Conservation (phyloP, 2,329 filamentous ascomycete genomes). For the Rosellinia necatrix region DNA sequence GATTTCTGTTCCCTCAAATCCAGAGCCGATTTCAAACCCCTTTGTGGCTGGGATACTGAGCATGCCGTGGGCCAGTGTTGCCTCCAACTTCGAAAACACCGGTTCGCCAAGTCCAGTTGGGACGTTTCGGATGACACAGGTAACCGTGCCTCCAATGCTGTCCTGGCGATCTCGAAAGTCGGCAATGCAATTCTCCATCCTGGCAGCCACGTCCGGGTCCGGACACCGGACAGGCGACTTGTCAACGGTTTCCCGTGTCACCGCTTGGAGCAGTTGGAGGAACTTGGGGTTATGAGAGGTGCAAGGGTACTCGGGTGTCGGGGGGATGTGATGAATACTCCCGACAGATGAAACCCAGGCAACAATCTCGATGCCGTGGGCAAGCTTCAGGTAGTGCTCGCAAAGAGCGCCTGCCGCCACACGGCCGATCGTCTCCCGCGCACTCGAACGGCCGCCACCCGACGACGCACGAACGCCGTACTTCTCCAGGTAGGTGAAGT, state of each 20-base stretch:
- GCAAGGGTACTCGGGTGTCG: conserved; percentile 15
- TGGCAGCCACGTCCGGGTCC: conserved; percentile 59
- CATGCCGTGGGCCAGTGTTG: conserved; percentile 89
- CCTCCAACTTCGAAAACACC: conserved; percentile 94
- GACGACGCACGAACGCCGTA: conserved; percentile 14
- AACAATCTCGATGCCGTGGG: conserved; percentile 18
- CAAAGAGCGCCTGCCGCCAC: conserved; percentile 19
- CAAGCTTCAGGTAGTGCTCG: conserved; percentile 20
- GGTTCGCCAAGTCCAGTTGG: conserved; percentile 90
- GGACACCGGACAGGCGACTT: conserved; percentile 88
- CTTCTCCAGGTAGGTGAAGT: conserved; percentile 21
- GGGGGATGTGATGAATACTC: conserved; percentile 11
- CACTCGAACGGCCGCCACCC: conserved; percentile 11
- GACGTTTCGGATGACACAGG: conserved; percentile 86
- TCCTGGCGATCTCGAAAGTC: conserved; percentile 78
- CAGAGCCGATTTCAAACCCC: conserved; percentile 93
- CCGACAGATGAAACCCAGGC: conserved; percentile 21
- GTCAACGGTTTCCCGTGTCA: conserved; percentile 80
- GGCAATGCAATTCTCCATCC: conserved; percentile 81
- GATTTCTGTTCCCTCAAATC: conserved; percentile 85
- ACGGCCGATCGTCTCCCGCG: conserved; percentile 23
- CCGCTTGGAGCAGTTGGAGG: conserved; percentile 70
- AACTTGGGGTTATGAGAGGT: conserved; percentile 23
- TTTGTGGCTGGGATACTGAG: conserved; percentile 93
- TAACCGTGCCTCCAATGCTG: conserved; percentile 93